Conservation (phyloP, 2,329 filamentous ascomycete species). For the Hymenoscyphus salicellus region DNA sequence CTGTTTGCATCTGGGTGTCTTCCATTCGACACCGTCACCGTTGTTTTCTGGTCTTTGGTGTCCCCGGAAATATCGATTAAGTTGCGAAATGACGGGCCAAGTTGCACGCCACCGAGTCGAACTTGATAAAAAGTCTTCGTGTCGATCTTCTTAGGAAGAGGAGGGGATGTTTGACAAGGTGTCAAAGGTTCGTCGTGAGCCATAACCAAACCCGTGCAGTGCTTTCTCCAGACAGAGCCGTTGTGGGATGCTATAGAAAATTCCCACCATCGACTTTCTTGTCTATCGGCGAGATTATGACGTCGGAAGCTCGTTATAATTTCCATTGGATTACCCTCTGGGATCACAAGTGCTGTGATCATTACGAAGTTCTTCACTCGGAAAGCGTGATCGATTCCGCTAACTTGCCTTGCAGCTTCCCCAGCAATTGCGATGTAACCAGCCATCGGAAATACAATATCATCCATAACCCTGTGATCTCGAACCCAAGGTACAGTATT, state of each 20-base stretch:
- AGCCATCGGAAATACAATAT: conserved; percentile 48
- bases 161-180: not conserved
- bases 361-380: conserved; percentile 5
- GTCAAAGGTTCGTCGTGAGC: not conserved
- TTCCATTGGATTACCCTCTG: conserved; percentile 12
- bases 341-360: conserved; percentile 26
- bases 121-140: not conserved
- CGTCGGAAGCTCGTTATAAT: conserved; percentile 3
- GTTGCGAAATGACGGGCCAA: not conserved
- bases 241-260: conserved; percentile 33
- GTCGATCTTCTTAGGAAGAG: not conserved
- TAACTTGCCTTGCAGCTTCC: conserved; percentile 19
- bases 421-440: conserved; percentile 35
- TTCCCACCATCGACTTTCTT: conserved; percentile 31
- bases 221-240: conserved; percentile 32
- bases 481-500: conserved; percentile 51
- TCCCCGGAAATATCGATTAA: not conserved
- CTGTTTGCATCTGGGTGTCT: not conserved
- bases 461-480: conserved; percentile 47
- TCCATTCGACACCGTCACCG: not conserved
- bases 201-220: conserved; percentile 20
- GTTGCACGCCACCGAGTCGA: not conserved
- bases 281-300: conserved; percentile 14
- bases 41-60: not conserved
- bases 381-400: conserved; percentile 34